Evolutionary conservation across 768 basidiomycete genomes (phyloP).

Genomic region (Tylopilus balloui): DNA sequence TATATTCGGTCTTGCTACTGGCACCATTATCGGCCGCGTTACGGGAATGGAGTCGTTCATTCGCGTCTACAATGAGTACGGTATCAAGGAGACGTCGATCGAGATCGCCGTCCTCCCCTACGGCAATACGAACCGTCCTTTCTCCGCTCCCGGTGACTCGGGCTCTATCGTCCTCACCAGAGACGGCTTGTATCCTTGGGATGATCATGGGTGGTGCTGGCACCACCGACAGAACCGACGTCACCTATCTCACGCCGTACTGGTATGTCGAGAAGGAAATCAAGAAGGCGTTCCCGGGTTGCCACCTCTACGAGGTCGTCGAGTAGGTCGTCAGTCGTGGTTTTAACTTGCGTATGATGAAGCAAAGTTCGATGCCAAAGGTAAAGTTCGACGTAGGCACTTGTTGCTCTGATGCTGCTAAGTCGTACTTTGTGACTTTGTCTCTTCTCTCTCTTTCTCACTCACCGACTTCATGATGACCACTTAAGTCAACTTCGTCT

Average conservation of each 20-base stretch:
- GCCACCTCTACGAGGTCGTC: background rate
- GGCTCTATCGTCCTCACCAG: background rate
- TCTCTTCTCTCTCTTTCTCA: no score
- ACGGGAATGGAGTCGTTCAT: background rate
- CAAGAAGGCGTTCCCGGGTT: background rate
- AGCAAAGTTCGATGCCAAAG: no score
- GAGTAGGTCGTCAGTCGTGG: no score
- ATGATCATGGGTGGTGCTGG: background rate
- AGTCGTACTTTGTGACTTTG: no score
- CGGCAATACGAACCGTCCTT: background rate
- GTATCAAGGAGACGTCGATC: background rate
- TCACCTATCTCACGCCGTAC: background rate
- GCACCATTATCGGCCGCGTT: background rate
- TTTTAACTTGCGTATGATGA: no score
- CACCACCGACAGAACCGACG: background rate
- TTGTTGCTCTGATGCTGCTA: no score
- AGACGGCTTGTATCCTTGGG: background rate
- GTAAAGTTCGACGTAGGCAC: no score
- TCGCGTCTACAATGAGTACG: background rate
- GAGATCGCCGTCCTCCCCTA: slow-evolving; percentile 1
- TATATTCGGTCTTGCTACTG: background rate
- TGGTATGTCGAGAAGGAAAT: background rate
- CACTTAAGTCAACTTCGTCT: no score
- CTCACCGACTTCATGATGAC: no score
- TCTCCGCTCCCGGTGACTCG: background rate